Base-by-base conservation (phyloP, 352 stramenopile genomes). In the Phytophthora uliginosa region DNA sequence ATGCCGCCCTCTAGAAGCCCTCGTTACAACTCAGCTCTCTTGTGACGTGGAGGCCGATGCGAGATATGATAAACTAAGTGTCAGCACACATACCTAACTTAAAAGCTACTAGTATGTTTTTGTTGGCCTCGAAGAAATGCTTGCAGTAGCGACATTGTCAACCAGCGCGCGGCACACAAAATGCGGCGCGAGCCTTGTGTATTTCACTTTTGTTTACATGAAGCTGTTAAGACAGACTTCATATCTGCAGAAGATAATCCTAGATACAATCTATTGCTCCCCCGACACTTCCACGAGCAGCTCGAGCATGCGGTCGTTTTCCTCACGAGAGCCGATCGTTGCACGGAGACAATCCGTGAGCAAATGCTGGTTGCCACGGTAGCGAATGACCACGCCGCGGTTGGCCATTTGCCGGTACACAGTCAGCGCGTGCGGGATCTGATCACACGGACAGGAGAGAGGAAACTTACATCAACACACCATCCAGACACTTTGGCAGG, bases 361-460 rank as follows among this genome's bases (percentile, higher is more conserved):
- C 62, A 99, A 87, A 66, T 98, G 85, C 81, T 99, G 96, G 71
- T 97, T 98, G 48, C 98, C 98, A 55, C 98, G 95, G 83, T 98
- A 99, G 48, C 98, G 94, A 73, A 98, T 98, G 7, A 99, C 98
- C 40, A 99, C 92, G 51, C 95, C 95, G 52, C 84, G 90, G 60
- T 91, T 83, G 20, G 98, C 97, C 84, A 98, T 98, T 75, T 92
- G 76, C 63, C 97, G 95, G 82, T 99, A 99, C 18, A 99, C 85
- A 22, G 93, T 81, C 62, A 98, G 84, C 0, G 97, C 97, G 34
- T 97, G 81, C 26, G 90, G 83, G 28, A 98, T 85, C 81, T 98
- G 47, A 31, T 42, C 13, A 13, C 48, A 83, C 82, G 12, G 12
- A 42, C 36, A 42, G 36, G 2, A 18, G 3, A 45, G 13, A 3